A percentile compares a stretch with the other conserved stretches of the same genome.
Evolutionary conservation across 2,329 filamentous ascomycete species (phyloP).

Genomic region (Cytospora schulzeri): DNA sequence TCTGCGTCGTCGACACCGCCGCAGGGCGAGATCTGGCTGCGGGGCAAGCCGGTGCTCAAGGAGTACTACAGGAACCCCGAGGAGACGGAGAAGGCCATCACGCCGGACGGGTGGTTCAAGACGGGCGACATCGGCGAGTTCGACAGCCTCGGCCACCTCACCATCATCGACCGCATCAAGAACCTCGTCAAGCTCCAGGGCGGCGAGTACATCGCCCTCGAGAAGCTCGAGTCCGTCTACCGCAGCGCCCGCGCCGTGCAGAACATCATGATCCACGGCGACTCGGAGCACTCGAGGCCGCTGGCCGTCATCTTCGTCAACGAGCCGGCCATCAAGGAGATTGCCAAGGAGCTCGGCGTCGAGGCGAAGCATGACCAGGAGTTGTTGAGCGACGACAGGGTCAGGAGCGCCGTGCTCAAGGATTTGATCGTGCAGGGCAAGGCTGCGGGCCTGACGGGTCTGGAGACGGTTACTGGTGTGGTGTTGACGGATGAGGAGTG

Average conservation of each 20-base stretch:
- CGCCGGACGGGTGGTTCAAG: constrained; percentile 92
- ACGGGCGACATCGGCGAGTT: constrained; percentile 95
- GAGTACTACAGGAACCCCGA: constrained; percentile 85
- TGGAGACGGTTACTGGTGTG: constrained; percentile 76
- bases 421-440: constrained; percentile 68
- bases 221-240: constrained; percentile 93
- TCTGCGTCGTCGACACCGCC: constrained; percentile 70
- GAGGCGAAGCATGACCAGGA: constrained; percentile 46
- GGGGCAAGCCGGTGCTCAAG: constrained; percentile 72
- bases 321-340: constrained; percentile 62
- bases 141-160: constrained; percentile 75
- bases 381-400: constrained; percentile 67
- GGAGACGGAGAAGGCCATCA: constrained; percentile 78
- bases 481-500: constrained; percentile 84
- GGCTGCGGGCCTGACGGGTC: constrained; percentile 65
- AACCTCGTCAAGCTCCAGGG: constrained; percentile 95
- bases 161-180: constrained; percentile 95
- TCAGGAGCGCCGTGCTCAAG: constrained; percentile 64
- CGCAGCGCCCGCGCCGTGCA: constrained; percentile 75
- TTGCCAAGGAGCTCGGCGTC: constrained; percentile 58
- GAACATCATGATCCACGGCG: constrained; percentile 87
- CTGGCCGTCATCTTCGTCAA: constrained; percentile 77
- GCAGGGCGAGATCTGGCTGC: constrained; percentile 91
- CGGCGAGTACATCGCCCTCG: constrained; percentile 94
- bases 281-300: constrained; percentile 72